Evolutionary conservation across 306 rosid species (phyloP), one percentile per base, ranked within the genome.

Genomic region (Cicer arietinum): DNA sequence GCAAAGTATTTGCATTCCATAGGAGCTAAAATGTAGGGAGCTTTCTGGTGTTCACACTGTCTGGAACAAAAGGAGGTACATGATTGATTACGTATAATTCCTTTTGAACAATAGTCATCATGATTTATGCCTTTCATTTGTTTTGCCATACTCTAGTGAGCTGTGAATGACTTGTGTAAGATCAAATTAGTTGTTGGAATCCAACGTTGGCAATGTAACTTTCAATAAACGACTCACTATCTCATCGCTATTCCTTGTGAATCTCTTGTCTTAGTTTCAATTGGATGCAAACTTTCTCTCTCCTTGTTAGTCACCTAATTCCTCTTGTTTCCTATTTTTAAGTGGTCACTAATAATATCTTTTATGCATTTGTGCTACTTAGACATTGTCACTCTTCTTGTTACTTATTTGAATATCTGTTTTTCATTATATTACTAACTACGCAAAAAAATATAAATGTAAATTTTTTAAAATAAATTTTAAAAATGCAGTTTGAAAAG

Each of bases 11-110:
- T 90, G 82, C 88, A 84, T 16, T 85, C 93, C 25, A 80, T 88
- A 13, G 97, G 97, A 73, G 96, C 97, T 80, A 94, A 89, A 84
- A 84, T 94, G 92, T 92, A 94, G 80, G 99, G 97, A 58, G 99
- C 99, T 76, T 94, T 94, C 78, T 92, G 99, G 96, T 94, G 99
- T 82, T 92, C 97, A 5, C 97, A 94, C 80, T 94, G 99, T 82
- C 46, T 81, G 8, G 99, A 94, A 84, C 99, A 94, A 77, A 94
- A 94, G 77, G 87, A 90, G 96, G 99, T 94, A 82, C 48, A 40
- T 17, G 44, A 6, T 67, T 17, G 44, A 6, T 67, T 54, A 35
- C 77, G 76, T 8, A 45, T 14, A 39, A 50, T 35, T 59, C 35
- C 60, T 16, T 43, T 74, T 37, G 75, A 11, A 35, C n/a, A 25